These are phyloP conservation scores for Neurospora discreta DNA, from an alignment of 495 filamentous ascomycete species.

Conservation along the genomic window DNA sequence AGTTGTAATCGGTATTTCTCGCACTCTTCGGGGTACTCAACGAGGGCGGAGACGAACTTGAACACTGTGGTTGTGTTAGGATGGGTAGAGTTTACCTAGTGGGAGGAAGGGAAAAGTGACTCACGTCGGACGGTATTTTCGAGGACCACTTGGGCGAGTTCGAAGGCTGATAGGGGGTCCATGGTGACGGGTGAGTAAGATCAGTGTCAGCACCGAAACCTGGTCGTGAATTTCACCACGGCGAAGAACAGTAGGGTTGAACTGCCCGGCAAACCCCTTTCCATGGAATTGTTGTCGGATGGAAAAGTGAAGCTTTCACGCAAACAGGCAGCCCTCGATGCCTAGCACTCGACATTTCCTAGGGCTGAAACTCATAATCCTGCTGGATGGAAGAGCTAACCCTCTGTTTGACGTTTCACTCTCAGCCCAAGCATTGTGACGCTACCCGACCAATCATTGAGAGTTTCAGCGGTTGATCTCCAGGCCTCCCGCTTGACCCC, in stretches of 20 bases:
- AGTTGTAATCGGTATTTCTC: conserved; percentile 23
- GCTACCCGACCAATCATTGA: background rate
- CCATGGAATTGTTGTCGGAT: no score
- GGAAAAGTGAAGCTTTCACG: no score
- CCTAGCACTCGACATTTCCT: background rate
- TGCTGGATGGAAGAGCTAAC: background rate
- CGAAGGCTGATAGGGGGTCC: background rate
- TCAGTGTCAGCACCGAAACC: no score
- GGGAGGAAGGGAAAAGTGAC: no score
- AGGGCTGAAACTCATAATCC: background rate
- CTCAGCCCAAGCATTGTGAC: background rate
- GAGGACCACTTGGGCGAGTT: background rate
- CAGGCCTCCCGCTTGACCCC: background rate
- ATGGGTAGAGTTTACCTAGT: no score
- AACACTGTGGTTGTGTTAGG: conserved; percentile 3
- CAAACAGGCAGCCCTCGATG: background rate
- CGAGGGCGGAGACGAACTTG: conserved; percentile 21
- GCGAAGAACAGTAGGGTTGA: no score
- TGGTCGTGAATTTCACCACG: no score
- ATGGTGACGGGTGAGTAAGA: background rate
- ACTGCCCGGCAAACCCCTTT: no score
- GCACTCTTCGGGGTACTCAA: conserved; percentile 22
- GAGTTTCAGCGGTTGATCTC: background rate
- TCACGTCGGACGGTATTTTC: background rate
- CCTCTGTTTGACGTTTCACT: background rate